These are phyloP conservation scores for Trichoderma erinaceum DNA, from an alignment of 495 filamentous ascomycete species.

Conservation along the genomic window DNA sequence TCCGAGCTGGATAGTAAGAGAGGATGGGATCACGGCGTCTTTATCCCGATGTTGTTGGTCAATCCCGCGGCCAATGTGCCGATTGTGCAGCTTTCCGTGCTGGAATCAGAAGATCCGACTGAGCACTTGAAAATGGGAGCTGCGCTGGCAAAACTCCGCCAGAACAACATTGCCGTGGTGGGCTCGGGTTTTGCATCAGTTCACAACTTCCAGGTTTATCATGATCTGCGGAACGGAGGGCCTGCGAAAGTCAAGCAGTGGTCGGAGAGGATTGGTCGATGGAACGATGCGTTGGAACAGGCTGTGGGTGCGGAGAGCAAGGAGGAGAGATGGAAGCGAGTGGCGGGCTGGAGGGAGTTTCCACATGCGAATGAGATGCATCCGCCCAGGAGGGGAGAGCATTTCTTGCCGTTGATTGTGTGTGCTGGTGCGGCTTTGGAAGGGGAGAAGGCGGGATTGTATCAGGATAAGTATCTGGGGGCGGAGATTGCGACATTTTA, in stretches of 20 bases:
- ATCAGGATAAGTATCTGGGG: slow-evolving; percentile 31
- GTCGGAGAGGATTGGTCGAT: slow-evolving; percentile 44
- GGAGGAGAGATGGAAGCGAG: slow-evolving; percentile 37
- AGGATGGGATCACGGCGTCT: slow-evolving; percentile 39
- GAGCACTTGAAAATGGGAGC: slow-evolving; percentile 59
- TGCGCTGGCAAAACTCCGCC: slow-evolving; percentile 53
- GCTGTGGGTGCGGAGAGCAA: slow-evolving; percentile 47
- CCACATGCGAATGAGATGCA: slow-evolving; percentile 58
- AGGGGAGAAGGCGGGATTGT: slow-evolving; percentile 25
- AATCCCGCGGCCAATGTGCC: slow-evolving; percentile 43
- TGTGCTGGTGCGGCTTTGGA: slow-evolving; percentile 53
- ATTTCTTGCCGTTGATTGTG: slow-evolving; percentile 61
- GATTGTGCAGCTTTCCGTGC: slow-evolving; percentile 66
- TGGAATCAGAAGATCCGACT: slow-evolving; percentile 51
- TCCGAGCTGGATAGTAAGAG: slow-evolving; percentile 24
- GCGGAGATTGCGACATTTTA: slow-evolving; percentile 35
- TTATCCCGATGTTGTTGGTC: slow-evolving; percentile 26
- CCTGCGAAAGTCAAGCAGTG: slow-evolving; percentile 31
- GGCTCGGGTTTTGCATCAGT: slow-evolving; percentile 63
- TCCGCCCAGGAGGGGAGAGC: slow-evolving; percentile 54
- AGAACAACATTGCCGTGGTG: slow-evolving; percentile 59
- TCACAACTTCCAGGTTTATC: slow-evolving; percentile 55
- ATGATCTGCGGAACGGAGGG: slow-evolving; percentile 23
- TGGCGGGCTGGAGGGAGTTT: slow-evolving; percentile 49
- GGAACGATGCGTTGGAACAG: slow-evolving; percentile 59